Evolutionary conservation across 768 basidiomycete genomes (phyloP).

Genomic region (Phlebiopsis gigantea): DNA sequence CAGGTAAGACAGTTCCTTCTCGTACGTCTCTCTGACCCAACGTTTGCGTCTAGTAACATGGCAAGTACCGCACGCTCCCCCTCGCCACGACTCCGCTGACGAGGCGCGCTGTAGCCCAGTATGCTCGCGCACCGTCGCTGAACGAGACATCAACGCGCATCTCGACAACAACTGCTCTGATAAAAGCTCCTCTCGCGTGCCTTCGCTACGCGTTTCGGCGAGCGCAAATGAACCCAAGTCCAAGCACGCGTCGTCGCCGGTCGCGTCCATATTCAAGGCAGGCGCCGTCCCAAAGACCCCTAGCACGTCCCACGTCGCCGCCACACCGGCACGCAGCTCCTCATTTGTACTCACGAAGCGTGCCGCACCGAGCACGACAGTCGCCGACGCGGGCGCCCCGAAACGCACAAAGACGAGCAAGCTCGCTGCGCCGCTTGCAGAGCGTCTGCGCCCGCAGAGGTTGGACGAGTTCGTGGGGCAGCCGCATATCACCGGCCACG

Average conservation of each 20-base stretch:
- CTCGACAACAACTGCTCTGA: conserved; percentile 23
- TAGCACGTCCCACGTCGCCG: conserved; percentile 3
- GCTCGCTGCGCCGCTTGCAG: conserved; percentile 56
- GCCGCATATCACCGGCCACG: conserved; percentile 48
- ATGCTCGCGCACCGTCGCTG: conserved; percentile 19
- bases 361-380: conserved; percentile 6
- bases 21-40: background rate
- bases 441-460: conserved; percentile 59
- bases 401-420: conserved; percentile 14
- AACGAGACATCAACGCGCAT: conserved; percentile 23
- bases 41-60: conserved; percentile 5
- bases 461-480: conserved; percentile 75
- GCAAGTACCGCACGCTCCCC: background rate
- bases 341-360: conserved; percentile 17
- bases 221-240: background rate
- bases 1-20: background rate
- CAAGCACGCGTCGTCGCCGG: conserved; percentile 8
- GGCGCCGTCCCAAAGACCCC: background rate
- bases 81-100: background rate
- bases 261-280: conserved; percentile 19
- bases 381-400: conserved; percentile 2
- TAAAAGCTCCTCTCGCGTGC: background rate
- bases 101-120: conserved; percentile 17
- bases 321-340: conserved; percentile 2
- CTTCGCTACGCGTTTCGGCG: background rate